Evolutionary conservation across 345 rosid genomes (phyloP).

Genomic region (Gossypium sturtianum): DNA sequence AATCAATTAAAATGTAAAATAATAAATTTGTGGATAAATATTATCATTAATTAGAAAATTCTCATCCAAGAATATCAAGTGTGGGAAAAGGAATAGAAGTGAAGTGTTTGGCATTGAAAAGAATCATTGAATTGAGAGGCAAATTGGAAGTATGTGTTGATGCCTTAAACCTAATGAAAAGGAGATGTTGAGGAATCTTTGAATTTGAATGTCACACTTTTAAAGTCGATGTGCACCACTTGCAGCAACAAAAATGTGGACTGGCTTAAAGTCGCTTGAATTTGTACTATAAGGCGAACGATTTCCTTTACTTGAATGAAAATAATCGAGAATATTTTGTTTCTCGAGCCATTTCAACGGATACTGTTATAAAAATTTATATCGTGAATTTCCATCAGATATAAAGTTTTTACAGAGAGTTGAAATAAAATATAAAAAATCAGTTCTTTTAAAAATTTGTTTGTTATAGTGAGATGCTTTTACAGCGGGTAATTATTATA

Average conservation of each 20-base stretch:
- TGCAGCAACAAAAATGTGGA: slow-evolving; percentile 6
- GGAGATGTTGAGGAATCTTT: slow-evolving; percentile 7
- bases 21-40: too few relatives aligned
- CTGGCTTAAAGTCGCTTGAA: not conserved
- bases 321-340: not conserved
- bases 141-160: not conserved
- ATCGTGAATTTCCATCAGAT: too few relatives aligned
- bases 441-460: accelerated
- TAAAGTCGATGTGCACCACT: not conserved
- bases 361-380: too few relatives aligned
- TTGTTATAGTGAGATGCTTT: too few relatives aligned
- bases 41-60: not conserved
- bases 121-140: not conserved
- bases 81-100: not conserved
- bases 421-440: not conserved
- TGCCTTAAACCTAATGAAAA: slow-evolving; percentile 3
- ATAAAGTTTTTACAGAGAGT: not conserved
- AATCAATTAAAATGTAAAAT: too few relatives aligned
- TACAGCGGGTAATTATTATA: accelerated
- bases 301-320: not conserved
- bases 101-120: not conserved
- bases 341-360: not conserved
- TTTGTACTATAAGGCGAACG: not conserved
- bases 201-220: slow-evolving; percentile 1
- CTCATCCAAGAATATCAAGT: not conserved